Conservation (phyloP, 768 basidiomycete genomes). For the Kwoniella bestiolae region DNA sequence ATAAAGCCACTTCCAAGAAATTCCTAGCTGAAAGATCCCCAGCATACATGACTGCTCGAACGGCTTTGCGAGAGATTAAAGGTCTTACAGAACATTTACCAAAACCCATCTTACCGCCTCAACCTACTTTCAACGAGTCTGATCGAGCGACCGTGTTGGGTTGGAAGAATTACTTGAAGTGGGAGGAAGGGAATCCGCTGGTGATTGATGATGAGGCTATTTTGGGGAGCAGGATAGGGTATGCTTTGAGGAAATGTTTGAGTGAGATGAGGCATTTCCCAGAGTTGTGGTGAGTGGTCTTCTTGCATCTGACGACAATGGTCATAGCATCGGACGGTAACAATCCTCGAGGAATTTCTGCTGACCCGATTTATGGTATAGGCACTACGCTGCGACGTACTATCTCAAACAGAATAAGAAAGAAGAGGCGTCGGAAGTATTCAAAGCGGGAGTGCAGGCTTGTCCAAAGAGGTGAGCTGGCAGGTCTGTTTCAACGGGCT, state of each 20-base stretch:
- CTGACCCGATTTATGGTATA: conserved; percentile 49
- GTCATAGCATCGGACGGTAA: too few relatives aligned
- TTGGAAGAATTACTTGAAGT: conserved; percentile 92
- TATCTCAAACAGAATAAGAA: conserved; percentile 72
- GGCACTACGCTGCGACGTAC: conserved; percentile 91
- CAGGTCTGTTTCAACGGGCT: too few relatives aligned
- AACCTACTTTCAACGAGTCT: conserved; percentile 71
- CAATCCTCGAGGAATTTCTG: too few relatives aligned
- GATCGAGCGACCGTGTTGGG: conserved; percentile 77
- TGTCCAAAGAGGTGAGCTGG: conserved; percentile 73
- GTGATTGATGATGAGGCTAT: conserved; percentile 80
- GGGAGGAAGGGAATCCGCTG: conserved; percentile 92
- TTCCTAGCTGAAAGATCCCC: conserved; percentile 92
- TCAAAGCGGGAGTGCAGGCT: conserved; percentile 84
- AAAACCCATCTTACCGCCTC: conserved; percentile 67
- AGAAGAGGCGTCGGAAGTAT: conserved; percentile 79
- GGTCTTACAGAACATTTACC: conserved; percentile 70
- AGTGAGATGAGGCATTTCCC: conserved; percentile 91
- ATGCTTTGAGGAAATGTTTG: conserved; percentile 85
- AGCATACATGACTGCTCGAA: conserved; percentile 92
- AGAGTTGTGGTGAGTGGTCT: conserved; percentile 81
- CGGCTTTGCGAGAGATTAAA: conserved; percentile 77
- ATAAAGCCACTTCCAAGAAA: conserved; percentile 93
- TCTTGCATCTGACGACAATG: neutral
- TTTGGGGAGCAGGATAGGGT: conserved; percentile 72